Base-by-base conservation (phyloP, 176 grass and related monocot genomes). In the Puccinellia tenuiflora region DNA sequence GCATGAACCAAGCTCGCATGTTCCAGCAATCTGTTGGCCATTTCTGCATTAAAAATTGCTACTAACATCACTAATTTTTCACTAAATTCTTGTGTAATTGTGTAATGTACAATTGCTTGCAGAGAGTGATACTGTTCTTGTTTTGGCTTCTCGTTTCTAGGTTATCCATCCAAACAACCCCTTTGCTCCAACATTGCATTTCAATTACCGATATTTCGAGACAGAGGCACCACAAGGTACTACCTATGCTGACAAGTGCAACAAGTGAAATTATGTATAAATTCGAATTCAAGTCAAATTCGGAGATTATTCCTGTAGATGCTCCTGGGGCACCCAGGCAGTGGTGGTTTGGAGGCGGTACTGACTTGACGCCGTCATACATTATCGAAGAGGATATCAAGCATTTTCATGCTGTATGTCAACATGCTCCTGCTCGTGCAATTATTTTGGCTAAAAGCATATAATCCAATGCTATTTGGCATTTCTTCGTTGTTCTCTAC, bases 181-280 rank as follows among this genome's bases (percentile, higher is more conserved):
- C 48, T 98, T 94, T 85, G 90, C 88, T 4, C 95, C 95, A 9
- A 97, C 92, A 75, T 72, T 97, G 82, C 95, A 97, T 92, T 98
- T 98, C 45, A 98, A 98, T 71, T 98, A 98, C 80, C 76, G 88
- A 3, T 98, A 98, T 71, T 98, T 98, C n/a, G 95, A 98, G 85
- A 98, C 92, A 30, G 88, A 94, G 80, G 86, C 92, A 79, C 84
- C 82, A 22, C 47, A 89, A 93, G 92, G 92, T 97, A 92, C 18
- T 86, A 82, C 0, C 26, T 45, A 17, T 75, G 40, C 14, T 77
- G 50, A 21, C 40, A 76, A 28, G 1, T 53, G 51, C 64, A 72
- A 53, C 9, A 72, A 39, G 1, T 33, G 28, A 75, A 38, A 0
- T 68, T 3, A 0, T 33, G 5, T 50, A 8, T 28, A 29, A 39